Evolutionary conservation across 768 basidiomycete species (phyloP).

Genomic region (Mycena vulgaris): DNA sequence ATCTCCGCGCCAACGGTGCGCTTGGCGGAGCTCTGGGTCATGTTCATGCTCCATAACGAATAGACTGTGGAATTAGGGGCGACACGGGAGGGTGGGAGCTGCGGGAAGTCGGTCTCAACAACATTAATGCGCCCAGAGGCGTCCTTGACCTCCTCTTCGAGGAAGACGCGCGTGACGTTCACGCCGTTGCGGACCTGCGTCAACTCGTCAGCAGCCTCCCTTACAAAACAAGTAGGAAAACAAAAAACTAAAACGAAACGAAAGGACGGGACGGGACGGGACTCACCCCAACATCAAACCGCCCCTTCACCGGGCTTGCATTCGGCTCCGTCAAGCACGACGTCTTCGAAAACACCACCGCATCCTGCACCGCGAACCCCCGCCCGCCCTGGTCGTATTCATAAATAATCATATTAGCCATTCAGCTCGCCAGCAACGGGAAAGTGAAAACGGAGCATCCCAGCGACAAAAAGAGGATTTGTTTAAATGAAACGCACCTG

Average conservation of each 20-base stretch:
- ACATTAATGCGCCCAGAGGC: background rate
- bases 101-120: background rate
- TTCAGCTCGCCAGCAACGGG: too few relatives aligned
- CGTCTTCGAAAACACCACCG: background rate
- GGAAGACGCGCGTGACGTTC: background rate
- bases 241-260: too few relatives aligned
- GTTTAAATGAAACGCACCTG: too few relatives aligned
- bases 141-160: background rate
- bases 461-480: too few relatives aligned
- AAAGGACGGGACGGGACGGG: too few relatives aligned
- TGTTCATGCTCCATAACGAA: background rate
- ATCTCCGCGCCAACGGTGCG: background rate
- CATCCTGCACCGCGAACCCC: constrained; percentile 10
- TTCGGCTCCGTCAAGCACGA: background rate
- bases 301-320: background rate
- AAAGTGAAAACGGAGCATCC: too few relatives aligned
- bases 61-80: background rate
- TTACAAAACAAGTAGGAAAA: background rate
- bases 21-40: background rate
- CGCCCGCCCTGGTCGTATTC: constrained; percentile 6
- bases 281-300: constrained; percentile 13
- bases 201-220: background rate
- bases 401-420: too few relatives aligned
- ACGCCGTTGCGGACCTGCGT: constrained; percentile 19
- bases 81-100: background rate